These are phyloP conservation scores for Sutorius eximius DNA, from an alignment of 1,284 basidiomycete genomes.

Conservation along the genomic window DNA sequence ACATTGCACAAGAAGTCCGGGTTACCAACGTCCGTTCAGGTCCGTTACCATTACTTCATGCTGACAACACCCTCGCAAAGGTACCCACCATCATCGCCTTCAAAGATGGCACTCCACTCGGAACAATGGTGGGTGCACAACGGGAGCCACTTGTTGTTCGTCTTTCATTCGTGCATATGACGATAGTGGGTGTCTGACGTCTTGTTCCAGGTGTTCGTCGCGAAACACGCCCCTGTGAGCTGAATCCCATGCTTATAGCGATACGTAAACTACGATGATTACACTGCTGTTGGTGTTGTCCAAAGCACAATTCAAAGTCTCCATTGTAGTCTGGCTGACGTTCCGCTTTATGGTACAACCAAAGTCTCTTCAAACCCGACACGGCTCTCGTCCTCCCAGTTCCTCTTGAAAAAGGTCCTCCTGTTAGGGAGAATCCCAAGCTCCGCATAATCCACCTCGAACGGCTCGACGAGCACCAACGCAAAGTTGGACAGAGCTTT, in stretches of 20 bases:
- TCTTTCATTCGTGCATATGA: neutral
- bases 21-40: neutral
- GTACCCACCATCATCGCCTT: constrained; percentile 22
- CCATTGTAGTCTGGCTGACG: no score
- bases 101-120: constrained; percentile 10
- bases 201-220: constrained; percentile 4
- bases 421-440: constrained; percentile 53
- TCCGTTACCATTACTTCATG: neutral
- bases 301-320: neutral
- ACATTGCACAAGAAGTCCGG: constrained; percentile 8
- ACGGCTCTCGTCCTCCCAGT: constrained; percentile 30
- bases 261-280: neutral
- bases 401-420: constrained; percentile 50
- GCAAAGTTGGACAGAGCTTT: constrained; percentile 61
- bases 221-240: constrained; percentile 7
- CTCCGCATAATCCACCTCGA: constrained; percentile 62
- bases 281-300: neutral
- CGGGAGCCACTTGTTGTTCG: constrained; percentile 4
- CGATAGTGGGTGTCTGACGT: neutral
- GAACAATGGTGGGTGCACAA: constrained; percentile 1
- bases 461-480: constrained; percentile 62
- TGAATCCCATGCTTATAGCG: neutral
- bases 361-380: constrained; percentile 52
- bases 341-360: constrained; percentile 49
- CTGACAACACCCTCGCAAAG: neutral